phyloP scores from a whole-genome alignment of 805 yeast species.

The Candida chauliodis region DNA sequence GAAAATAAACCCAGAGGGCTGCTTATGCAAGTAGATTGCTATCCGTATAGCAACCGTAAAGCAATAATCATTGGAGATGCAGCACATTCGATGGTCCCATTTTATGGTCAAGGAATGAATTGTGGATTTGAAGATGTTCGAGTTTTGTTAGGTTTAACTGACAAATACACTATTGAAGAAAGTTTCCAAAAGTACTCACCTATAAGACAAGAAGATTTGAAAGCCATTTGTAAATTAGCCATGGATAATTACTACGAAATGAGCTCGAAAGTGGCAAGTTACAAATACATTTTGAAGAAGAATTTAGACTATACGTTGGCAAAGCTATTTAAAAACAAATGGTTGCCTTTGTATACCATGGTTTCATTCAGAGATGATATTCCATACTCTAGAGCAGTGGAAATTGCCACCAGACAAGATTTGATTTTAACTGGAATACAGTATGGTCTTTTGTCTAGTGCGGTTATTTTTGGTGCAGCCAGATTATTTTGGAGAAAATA shows the following conservation, averaged over 20 bases:
- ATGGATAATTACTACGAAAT: constrained; percentile 80
- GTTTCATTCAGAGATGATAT: constrained; percentile 85
- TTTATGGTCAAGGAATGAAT: constrained; percentile 96
- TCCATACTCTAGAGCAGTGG: constrained; percentile 66
- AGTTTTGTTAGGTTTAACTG: constrained; percentile 50
- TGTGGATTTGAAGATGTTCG: constrained; percentile 92
- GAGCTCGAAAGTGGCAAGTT: constrained; percentile 74
- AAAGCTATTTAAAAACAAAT: constrained; percentile 25
- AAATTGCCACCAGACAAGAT: constrained; percentile 52
- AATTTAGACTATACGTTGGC: constrained; percentile 62
- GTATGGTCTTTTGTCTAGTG: constrained; percentile 13
- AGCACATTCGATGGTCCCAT: constrained; percentile 97
- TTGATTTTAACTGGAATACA: constrained; percentile 39
- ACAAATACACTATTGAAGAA: constrained; percentile 29
- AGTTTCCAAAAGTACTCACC: constrained; percentile 57
- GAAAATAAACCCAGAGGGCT: constrained; percentile 68
- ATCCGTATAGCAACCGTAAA: constrained; percentile 65
- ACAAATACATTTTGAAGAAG: constrained; percentile 60
- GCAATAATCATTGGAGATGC: constrained; percentile 85
- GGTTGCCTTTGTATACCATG: constrained; percentile 92
- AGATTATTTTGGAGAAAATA: neutral
- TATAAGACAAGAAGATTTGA: constrained; percentile 60
- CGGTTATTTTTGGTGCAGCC: constrained; percentile 6
- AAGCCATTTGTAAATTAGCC: constrained; percentile 75
- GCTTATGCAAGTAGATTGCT: constrained; percentile 67